Evolutionary conservation across 129 eudicot genomes (phyloP), one percentile per base, ranked within the genome.

Genomic region (Tagetes patula): DNA sequence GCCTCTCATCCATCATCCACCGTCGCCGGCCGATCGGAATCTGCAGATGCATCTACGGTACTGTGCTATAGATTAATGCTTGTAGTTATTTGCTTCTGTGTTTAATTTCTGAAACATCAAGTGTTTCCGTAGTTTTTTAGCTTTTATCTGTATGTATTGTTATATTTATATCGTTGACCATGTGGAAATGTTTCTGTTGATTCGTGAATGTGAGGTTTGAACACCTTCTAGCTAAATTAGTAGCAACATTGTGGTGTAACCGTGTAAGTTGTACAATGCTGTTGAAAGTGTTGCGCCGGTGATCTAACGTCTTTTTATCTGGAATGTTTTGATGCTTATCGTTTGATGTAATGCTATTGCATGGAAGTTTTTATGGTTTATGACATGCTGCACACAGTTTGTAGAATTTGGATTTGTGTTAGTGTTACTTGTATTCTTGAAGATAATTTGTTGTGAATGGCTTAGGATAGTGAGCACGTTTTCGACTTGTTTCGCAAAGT

Each of bases 1-100:
- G 56, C 52, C 79, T 49, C 75, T 50, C 77, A 78, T 38, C 74
- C 80, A 5, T 68, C 80, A 6, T 79, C 82, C 70, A 73, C 87
- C 65, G 81, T 83, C 56, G 75, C 76, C 27, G 48, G 72, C 60
- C 72, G 79, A 86, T 86, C 91, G 75, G 91, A 84, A 8, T 81
- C 80, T 66, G 79, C 84, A 5, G 77, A 79, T 64, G 77, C 14
- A 58, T 60, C 83, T 10, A 66, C 74, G 85, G 91, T 86, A 77
- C 30, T 65, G 2, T 46, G 3, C 6, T 42, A 9, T 7, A 3
- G 3, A 39, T 36, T 74, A 74, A 65, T 73, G 68, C 31, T 11
- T 79, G 27, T 72, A 13, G 9, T 37, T 58, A 39, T 14, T n/a
- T 56, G 45, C 43, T 31, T 40, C 4, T 5, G 32, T 67, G 45